Percentiles rank a stretch among this genome's conserved stretches.
phyloP scores from a whole-genome alignment of 768 basidiomycete species.

The Leccinum longicurvipes region DNA sequence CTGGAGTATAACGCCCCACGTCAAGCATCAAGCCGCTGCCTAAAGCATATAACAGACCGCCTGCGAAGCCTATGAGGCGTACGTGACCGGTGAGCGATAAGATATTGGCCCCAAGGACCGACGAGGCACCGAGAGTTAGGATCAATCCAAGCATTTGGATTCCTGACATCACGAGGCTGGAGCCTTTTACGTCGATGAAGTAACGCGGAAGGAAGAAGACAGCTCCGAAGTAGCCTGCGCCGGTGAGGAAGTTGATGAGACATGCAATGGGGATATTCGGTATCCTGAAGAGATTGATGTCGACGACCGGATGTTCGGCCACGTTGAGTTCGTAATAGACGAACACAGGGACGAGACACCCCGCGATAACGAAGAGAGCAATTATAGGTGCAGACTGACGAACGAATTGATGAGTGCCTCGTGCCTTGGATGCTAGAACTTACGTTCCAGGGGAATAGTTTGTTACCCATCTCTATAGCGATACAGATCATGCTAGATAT shows the following conservation, averaged over 20 bases:
- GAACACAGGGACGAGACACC: slow-evolving; percentile 32
- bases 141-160: slow-evolving; percentile 36
- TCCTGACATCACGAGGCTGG: slow-evolving; percentile 31
- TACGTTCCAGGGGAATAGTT: slow-evolving; percentile 34
- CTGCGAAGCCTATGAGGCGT: slow-evolving; percentile 29
- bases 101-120: slow-evolving; percentile 35
- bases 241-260: slow-evolving; percentile 37
- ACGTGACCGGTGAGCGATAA: slow-evolving; percentile 31
- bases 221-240: slow-evolving; percentile 36
- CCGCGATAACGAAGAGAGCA: slow-evolving; percentile 27
- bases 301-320: slow-evolving; percentile 33
- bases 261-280: slow-evolving; percentile 35
- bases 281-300: slow-evolving; percentile 31
- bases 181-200: slow-evolving; percentile 37
- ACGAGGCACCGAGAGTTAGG: slow-evolving; percentile 31
- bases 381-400: slow-evolving; percentile 30
- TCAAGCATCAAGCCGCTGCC: slow-evolving; percentile 33
- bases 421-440: slow-evolving; percentile 6
- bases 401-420: slow-evolving; percentile 3
- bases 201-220: slow-evolving; percentile 39
- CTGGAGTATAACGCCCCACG: slow-evolving; percentile 30
- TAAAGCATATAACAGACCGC: slow-evolving; percentile 32
- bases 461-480: slow-evolving; percentile 39
- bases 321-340: slow-evolving; percentile 34
- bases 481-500: slow-evolving; percentile 36